Conservation (phyloP, 2,329 filamentous ascomycete species). For the Fusarium napiforme region DNA sequence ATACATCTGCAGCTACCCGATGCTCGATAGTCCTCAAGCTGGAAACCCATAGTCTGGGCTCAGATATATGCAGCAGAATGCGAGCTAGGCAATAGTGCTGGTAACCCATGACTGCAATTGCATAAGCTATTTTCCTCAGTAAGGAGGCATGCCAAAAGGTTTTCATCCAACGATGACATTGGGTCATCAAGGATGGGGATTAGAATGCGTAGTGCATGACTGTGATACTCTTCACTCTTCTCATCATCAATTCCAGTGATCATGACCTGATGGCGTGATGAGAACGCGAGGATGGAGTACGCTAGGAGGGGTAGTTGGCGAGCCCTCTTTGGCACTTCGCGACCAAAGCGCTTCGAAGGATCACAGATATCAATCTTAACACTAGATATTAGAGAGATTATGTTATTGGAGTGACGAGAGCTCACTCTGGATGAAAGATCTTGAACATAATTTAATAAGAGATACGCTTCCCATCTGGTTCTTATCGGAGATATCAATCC, state of each 20-base stretch:
- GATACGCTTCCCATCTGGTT: background rate
- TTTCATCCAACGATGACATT: conserved; percentile 49
- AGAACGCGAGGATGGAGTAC: conserved; percentile 44
- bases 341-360: conserved; percentile 53
- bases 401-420: fast-evolving
- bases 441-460: background rate
- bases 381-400: background rate
- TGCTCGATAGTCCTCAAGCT: background rate
- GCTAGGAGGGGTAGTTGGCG: conserved; percentile 52
- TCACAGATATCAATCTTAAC: conserved; percentile 56
- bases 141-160: conserved; percentile 46
- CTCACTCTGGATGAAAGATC: background rate
- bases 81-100: background rate
- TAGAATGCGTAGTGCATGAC: conserved; percentile 53
- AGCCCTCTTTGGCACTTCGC: conserved; percentile 54
- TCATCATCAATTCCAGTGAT: conserved; percentile 38
- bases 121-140: fast-evolving
- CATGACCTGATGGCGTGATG: conserved; percentile 38
- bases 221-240: conserved; percentile 54
- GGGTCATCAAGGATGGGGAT: conserved; percentile 51
- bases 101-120: background rate
- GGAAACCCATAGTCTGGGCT: background rate
- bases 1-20: background rate
- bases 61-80: background rate
- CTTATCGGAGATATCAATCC: background rate